Evolutionary conservation across 352 stramenopile species (phyloP).

Genomic region (Pythium aquatile): DNA sequence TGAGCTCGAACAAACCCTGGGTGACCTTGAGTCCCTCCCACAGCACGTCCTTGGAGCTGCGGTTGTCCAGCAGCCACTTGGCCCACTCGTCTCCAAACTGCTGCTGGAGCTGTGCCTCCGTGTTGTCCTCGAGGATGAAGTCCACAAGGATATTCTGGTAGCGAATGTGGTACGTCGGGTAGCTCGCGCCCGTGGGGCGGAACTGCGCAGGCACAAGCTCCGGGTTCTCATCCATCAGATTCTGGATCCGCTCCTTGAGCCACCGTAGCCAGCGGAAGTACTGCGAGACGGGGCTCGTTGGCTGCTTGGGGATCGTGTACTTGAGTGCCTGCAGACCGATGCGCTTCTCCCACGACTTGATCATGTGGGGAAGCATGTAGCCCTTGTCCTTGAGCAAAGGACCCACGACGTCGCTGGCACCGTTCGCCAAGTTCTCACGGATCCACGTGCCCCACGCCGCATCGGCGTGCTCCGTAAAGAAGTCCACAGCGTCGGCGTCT

Average conservation of each 20-base stretch:
- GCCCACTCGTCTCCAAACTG: constrained; percentile 42
- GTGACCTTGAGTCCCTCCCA: constrained; percentile 41
- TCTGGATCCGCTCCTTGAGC: constrained; percentile 59
- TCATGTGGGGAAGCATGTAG: constrained; percentile 69
- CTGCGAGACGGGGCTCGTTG: constrained; percentile 50
- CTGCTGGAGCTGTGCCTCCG: constrained; percentile 35
- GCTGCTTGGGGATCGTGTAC: constrained; percentile 52
- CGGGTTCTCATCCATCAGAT: constrained; percentile 40
- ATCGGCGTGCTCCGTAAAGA: constrained; percentile 56
- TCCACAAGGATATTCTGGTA: constrained; percentile 57
- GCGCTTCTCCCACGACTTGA: constrained; percentile 64
- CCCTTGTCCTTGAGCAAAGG: constrained; percentile 48
- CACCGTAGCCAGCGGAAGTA: constrained; percentile 76
- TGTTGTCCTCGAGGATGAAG: constrained; percentile 52
- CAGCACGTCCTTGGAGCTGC: constrained; percentile 47
- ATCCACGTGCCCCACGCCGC: constrained; percentile 53
- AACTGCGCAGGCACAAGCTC: constrained; percentile 34
- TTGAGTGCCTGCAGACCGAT: constrained; percentile 34
- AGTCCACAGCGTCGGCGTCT: constrained; percentile 42
- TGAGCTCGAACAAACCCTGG: constrained; percentile 42
- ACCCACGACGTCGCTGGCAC: constrained; percentile 45
- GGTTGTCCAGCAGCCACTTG: constrained; percentile 52
- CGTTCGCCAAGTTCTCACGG: constrained; percentile 37
- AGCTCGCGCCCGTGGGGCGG: constrained; percentile 40
- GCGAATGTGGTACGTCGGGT: constrained; percentile 53